Evolutionary conservation across 208 protist genomes (phyloP).

Genomic region (Trypanosoma brucei): DNA sequence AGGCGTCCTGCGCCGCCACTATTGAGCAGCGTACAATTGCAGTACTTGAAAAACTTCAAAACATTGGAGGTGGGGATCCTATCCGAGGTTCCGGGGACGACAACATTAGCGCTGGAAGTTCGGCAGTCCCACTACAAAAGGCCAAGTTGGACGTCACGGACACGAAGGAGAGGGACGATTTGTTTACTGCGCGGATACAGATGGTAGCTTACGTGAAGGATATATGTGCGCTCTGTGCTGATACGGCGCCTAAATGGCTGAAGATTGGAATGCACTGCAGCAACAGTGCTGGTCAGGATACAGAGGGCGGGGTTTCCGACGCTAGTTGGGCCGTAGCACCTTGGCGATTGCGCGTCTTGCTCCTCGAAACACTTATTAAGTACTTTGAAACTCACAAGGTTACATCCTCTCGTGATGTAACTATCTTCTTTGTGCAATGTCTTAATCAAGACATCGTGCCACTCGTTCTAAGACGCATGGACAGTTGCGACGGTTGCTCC

Average conservation of each 20-base stretch:
- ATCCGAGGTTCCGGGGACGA: not conserved
- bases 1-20: constrained; percentile 61
- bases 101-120: not conserved
- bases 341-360: constrained; percentile 33
- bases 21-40: constrained; percentile 53
- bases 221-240: constrained; percentile 39
- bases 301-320: not conserved
- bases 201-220: constrained; percentile 58
- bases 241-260: constrained; percentile 27
- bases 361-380: constrained; percentile 28
- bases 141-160: not conserved
- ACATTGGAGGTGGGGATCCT: constrained; percentile 1
- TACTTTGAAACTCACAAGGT: constrained; percentile 30
- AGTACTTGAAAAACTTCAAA: constrained; percentile 26
- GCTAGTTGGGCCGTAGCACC: constrained; percentile 2
- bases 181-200: constrained; percentile 46
- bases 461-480: constrained; percentile 14
- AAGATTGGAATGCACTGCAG: constrained; percentile 5
- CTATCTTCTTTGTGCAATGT: constrained; percentile 29
- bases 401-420: constrained; percentile 11
- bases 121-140: too few species aligned
- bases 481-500: not conserved
- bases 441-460: constrained; percentile 39
- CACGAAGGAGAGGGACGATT: constrained; percentile 4
- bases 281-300: not conserved